Conservation (phyloP, 345 rosid genomes). For the Euphorbia tirucalli region DNA sequence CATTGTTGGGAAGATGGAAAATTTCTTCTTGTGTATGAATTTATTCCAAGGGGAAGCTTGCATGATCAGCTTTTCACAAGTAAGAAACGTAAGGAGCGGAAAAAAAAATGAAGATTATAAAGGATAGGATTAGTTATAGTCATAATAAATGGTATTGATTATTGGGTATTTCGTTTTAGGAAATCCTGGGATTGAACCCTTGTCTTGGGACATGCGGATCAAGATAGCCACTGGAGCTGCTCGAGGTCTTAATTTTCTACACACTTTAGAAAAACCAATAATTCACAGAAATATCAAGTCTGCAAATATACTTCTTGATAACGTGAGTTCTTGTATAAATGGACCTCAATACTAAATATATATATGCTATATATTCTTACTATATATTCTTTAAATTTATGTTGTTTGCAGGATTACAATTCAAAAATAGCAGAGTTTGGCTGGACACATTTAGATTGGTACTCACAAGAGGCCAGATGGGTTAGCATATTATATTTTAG, state of each 20-base stretch:
- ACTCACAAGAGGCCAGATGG: too few relatives aligned
- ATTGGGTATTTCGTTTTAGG: slow-evolving; percentile 29
- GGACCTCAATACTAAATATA: too few relatives aligned
- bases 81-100: slow-evolving; percentile 27
- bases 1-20: slow-evolving; percentile 75
- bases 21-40: slow-evolving; percentile 78
- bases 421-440: slow-evolving; percentile 69
- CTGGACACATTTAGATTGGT: slow-evolving; percentile 48
- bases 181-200: slow-evolving; percentile 37
- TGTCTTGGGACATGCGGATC: slow-evolving; percentile 62
- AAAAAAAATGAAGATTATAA: neutral
- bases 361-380: neutral
- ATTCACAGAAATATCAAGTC: slow-evolving; percentile 84
- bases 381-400: neutral
- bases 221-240: slow-evolving; percentile 80
- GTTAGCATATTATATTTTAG: too few relatives aligned
- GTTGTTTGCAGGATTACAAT: slow-evolving; percentile 39
- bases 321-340: slow-evolving; percentile 46
- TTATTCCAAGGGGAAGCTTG: slow-evolving; percentile 74
- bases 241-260: slow-evolving; percentile 69
- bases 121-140: too few relatives aligned
- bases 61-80: slow-evolving; percentile 78
- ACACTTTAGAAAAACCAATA: slow-evolving; percentile 64
- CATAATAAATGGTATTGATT: too few relatives aligned
- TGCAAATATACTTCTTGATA: slow-evolving; percentile 69